These are phyloP conservation scores for Nakazawaea pomicola DNA, from an alignment of 805 yeast genomes.

Conservation along the genomic window DNA sequence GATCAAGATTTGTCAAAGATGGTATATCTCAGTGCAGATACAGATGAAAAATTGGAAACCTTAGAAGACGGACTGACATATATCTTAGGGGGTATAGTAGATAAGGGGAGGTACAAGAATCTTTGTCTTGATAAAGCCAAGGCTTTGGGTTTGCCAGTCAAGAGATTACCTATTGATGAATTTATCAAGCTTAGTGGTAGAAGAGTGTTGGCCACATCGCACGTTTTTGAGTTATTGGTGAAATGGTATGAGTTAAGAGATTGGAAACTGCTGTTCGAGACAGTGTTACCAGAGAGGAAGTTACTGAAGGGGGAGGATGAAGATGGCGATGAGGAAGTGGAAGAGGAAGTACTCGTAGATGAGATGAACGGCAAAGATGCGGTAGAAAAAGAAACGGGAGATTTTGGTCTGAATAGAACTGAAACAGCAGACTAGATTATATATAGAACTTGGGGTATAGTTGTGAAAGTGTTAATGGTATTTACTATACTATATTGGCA, in stretches of 20 bases:
- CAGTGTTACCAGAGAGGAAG: slow-evolving; percentile 83
- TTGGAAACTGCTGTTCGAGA: slow-evolving; percentile 85
- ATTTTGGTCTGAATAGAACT: too few relatives aligned
- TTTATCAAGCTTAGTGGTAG: slow-evolving; percentile 80
- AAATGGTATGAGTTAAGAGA: slow-evolving; percentile 73
- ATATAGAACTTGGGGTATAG: too few relatives aligned
- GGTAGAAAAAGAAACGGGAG: too few relatives aligned
- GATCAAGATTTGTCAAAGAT: slow-evolving; percentile 32
- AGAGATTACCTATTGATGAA: slow-evolving; percentile 82
- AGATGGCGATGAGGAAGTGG: slow-evolving; percentile 13
- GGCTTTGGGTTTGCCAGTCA: slow-evolving; percentile 63
- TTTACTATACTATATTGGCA: too few relatives aligned
- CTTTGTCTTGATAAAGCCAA: slow-evolving; percentile 81
- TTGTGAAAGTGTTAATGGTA: too few relatives aligned
- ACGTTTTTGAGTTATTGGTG: slow-evolving; percentile 84
- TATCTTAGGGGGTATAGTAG: slow-evolving; percentile 93
- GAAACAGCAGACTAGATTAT: too few relatives aligned
- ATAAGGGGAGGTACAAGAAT: slow-evolving; percentile 82
- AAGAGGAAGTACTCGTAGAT: slow-evolving; percentile 14
- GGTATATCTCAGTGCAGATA: slow-evolving; percentile 83
- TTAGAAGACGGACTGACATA: slow-evolving; percentile 71
- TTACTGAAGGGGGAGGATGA: slow-evolving; percentile 25
- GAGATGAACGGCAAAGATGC: slow-evolving; percentile 4
- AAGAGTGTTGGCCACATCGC: slow-evolving; percentile 87
- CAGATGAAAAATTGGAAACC: slow-evolving; percentile 60